phyloP scores from a whole-genome alignment of 768 basidiomycete genomes.

The Fomitopsis serialis region DNA sequence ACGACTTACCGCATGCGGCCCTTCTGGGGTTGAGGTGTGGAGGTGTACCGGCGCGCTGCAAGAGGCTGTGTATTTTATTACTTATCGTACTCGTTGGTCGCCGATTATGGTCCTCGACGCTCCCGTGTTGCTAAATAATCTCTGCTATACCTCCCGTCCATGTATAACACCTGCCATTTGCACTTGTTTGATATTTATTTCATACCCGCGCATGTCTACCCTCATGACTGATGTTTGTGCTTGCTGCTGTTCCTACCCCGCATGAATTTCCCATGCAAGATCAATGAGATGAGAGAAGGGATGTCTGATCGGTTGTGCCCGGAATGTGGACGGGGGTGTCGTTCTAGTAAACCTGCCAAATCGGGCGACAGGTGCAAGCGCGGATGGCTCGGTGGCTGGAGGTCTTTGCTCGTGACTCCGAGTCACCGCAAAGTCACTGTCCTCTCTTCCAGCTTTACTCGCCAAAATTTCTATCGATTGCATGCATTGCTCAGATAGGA shows the following conservation, averaged over 20 bases:
- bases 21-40: not conserved
- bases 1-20: not conserved
- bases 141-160: not conserved
- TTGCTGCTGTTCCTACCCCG: too few relatives aligned
- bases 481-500: not conserved
- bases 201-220: too few relatives aligned
- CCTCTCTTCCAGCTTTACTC: not conserved
- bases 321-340: too few relatives aligned
- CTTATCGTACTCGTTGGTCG: not conserved
- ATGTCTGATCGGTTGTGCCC: too few relatives aligned
- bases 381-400: not conserved
- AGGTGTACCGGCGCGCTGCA: not conserved
- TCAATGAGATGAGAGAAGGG: too few relatives aligned
- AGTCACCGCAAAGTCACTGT: not conserved
- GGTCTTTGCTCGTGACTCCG: not conserved
- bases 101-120: not conserved
- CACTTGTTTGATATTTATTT: not conserved
- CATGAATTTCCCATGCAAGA: too few relatives aligned
- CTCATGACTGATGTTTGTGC: too few relatives aligned
- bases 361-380: not conserved
- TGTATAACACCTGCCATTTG: not conserved
- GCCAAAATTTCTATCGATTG: slow-evolving; percentile 14
- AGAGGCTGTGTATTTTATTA: not conserved
- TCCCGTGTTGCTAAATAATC: too few relatives aligned
- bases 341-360: slow-evolving; percentile 1